Conservation (phyloP, 495 filamentous ascomycete species). For the Oidiodendron maius region DNA sequence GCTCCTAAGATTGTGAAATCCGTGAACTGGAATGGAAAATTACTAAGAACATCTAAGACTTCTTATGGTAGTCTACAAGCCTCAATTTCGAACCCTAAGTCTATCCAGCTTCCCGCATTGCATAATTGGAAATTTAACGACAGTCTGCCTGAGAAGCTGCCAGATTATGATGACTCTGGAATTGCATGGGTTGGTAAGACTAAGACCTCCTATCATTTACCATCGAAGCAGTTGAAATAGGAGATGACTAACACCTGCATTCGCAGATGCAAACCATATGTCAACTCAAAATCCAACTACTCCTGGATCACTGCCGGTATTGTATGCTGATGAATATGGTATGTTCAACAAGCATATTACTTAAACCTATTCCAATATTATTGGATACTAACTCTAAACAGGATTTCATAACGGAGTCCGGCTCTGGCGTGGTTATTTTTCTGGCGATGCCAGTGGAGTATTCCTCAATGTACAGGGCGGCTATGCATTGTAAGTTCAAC, state of each 20-base stretch:
- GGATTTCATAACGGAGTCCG: slow-evolving; percentile 51
- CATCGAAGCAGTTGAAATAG: too few relatives aligned
- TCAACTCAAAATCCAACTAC: slow-evolving; percentile 48
- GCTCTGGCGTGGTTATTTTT: slow-evolving; percentile 60
- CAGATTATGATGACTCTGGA: slow-evolving; percentile 54
- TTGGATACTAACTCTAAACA: background rate
- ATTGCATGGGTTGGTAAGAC: too few relatives aligned
- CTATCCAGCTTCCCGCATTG: slow-evolving; percentile 35
- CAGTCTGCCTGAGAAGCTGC: slow-evolving; percentile 54
- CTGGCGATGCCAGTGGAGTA: slow-evolving; percentile 44
- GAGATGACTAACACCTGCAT: too few relatives aligned
- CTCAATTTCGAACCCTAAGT: slow-evolving; percentile 22
- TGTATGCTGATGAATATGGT: slow-evolving; percentile 65
- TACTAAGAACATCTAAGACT: slow-evolving; percentile 31
- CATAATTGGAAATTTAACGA: slow-evolving; percentile 58
- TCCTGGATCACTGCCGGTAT: slow-evolving; percentile 50
- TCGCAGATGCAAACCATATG: slow-evolving; percentile 41
- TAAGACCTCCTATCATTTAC: too few relatives aligned
- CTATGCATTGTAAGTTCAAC: slow-evolving; percentile 36
- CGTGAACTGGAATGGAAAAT: slow-evolving; percentile 55
- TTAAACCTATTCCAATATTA: background rate
- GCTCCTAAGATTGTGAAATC: slow-evolving; percentile 39
- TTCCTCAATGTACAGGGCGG: slow-evolving; percentile 56
- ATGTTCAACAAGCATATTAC: slow-evolving; percentile 25
- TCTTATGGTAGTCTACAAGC: slow-evolving; percentile 37